Evolutionary conservation across 2,329 filamentous ascomycete genomes (phyloP), one percentile per base, ranked within the genome.

Genomic region (Fusarium concolor): DNA sequence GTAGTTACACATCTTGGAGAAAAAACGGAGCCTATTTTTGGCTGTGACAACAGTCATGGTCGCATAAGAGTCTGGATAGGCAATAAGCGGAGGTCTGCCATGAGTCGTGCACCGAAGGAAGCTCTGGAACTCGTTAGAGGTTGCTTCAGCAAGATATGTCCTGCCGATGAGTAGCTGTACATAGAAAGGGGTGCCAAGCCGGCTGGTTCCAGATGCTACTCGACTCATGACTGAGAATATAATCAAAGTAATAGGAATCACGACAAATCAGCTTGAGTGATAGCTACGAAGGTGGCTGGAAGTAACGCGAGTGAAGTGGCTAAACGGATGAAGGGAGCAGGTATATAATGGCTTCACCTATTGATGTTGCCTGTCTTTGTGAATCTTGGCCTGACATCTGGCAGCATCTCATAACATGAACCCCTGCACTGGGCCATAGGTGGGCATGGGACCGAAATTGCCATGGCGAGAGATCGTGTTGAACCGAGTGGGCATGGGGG

Each of bases 121-220:
- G 57, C 57, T 53, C 24, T 59, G 15, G 52, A 64, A 37, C 51
- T 60, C 37, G 24, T 45, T 50, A 47, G 31, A 33, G 37, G 26
- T 43, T 20, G 54, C 54, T 50, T 47, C 45, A 56, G 56, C 33
- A 49, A 54, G 53, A 42, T 24, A 53, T 39, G 14, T 55, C 33
- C 24, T 59, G 31, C 38, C 28, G 33, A 53, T 29, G 28, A 44
- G 46, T 33, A 55, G 49, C 60, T 24, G 22, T 24, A 24, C 22
- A 24, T 24, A 24, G 22, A 24, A 66, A 56, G 69, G 67, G 56
- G 37, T 69, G 67, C 58, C 65, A 68, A 64, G 60, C 26, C 31
- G 58, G 58, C 39, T 56, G 41, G 50, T 50, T 43, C 55, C 47
- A 61, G 46, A 49, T 33, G 46, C 46, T 50, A 47, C 53, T 44